These are phyloP conservation scores for Excoecaria agallocha DNA, from an alignment of 345 rosid species.

Conservation along the genomic window DNA sequence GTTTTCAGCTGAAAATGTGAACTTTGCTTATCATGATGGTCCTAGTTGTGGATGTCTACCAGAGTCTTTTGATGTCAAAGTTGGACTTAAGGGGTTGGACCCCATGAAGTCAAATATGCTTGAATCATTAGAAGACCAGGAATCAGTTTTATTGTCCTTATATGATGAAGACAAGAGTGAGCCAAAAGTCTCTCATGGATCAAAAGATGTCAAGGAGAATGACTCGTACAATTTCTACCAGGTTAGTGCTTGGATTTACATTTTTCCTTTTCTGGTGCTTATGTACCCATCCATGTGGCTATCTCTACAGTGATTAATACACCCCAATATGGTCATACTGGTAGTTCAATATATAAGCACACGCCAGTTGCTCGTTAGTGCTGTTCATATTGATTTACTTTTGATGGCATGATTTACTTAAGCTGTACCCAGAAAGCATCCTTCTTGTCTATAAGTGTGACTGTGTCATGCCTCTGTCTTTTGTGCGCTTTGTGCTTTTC, in stretches of 20 bases:
- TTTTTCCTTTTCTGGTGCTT: slow-evolving; percentile 1
- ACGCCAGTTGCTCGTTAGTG: background rate
- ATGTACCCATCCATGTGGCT: background rate
- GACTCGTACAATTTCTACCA: slow-evolving; percentile 77
- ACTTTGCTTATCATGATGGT: slow-evolving; percentile 28
- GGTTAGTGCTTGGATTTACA: slow-evolving; percentile 41
- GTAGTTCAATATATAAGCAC: slow-evolving; percentile 3
- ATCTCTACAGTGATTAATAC: background rate
- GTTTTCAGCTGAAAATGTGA: slow-evolving; percentile 26
- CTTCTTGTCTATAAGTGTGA: slow-evolving; percentile 4
- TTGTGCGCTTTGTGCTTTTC: background rate
- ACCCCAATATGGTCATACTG: background rate
- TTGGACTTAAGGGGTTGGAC: slow-evolving; percentile 28
- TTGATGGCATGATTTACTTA: background rate
- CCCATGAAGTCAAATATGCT: slow-evolving; percentile 28
- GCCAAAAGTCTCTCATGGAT: slow-evolving; percentile 31
- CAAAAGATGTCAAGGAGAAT: slow-evolving; percentile 46
- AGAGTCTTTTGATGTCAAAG: slow-evolving; percentile 22
- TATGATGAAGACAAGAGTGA: slow-evolving; percentile 39
- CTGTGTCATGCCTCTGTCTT: slow-evolving; percentile 1
- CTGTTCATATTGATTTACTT: background rate
- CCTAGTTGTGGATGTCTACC: slow-evolving; percentile 23
- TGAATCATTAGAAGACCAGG: slow-evolving; percentile 38
- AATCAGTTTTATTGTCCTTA: slow-evolving; percentile 37
- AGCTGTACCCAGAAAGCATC: background rate